Evolutionary conservation across 129 eudicot species (phyloP), one percentile per base, ranked within the genome.

Genomic region (Helichrysum umbraculigerum): DNA sequence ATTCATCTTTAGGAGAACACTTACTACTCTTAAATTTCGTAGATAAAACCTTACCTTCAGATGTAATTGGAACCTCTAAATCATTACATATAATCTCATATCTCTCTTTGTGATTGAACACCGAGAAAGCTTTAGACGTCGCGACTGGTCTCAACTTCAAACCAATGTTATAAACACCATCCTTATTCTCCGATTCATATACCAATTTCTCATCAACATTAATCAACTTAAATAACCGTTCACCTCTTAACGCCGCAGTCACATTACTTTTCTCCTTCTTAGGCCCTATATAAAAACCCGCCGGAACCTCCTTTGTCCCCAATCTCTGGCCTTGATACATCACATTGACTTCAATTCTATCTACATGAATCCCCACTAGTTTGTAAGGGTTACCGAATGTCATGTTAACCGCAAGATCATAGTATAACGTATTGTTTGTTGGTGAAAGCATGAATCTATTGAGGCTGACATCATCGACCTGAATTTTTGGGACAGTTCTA

Each of bases 331-430:
- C 92, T 11, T 81, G 77, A 35, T 88, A 91, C 4, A 78, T 3
- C 25, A 83, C 92, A 66, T 73, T 71, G 0, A 88, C 85, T 28
- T 88, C 87, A 68, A 91, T 75, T 0, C 16, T 20, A 70, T 91
- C 97, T 68, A 87, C 86, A 74, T 88, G 86, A 41, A 91, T 75
- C 41, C 92, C 95, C 37, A 91, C 65, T 0, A 87, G 84, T 7
- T 71, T 74, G 73, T 88, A 88, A 10, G 97, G 97, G 88, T 91
- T 91, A 0, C 92, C 78, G n/a, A 88, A 81, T 29, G 95, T 84
- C 78, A 91, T 73, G 63, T 86, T 88, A 0, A 82, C 71, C 1
- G 81, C 52, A 20, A 91, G 83, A n/a, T n/a, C n/a, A n/a, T n/a
- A n/a, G n/a, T n/a, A n/a, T n/a, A n/a, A n/a, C n/a, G n/a, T n/a